These are phyloP conservation scores for Aspergillus versicolor DNA, from an alignment of 2,329 filamentous ascomycete genomes.

Conservation along the genomic window DNA sequence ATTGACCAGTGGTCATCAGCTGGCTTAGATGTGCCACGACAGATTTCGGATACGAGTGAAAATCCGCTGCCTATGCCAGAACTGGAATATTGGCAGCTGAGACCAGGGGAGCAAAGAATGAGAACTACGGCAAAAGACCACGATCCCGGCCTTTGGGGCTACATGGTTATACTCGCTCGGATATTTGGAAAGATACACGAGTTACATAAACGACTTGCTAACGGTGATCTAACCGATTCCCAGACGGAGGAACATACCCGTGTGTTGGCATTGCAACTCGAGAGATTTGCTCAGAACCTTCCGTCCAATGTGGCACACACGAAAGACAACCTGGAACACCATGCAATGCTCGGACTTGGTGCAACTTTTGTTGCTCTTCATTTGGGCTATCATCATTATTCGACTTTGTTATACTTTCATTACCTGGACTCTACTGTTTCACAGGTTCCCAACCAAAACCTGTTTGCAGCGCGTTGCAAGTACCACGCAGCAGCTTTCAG, in stretches of 20 bases:
- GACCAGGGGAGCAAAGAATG: no score
- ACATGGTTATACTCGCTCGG: neutral
- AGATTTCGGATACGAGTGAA: neutral
- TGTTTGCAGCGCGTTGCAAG: conserved; percentile 1
- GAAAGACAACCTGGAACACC: neutral
- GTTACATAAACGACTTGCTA: neutral
- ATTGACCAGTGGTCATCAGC: conserved; percentile 1
- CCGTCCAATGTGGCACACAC: neutral
- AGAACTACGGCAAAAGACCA: neutral
- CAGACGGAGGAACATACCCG: neutral
- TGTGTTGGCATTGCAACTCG: neutral
- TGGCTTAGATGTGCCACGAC: neutral
- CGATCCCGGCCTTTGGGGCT: neutral
- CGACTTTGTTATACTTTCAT: neutral
- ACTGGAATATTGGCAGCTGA: neutral
- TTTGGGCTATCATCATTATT: conserved; percentile 1
- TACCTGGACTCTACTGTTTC: neutral
- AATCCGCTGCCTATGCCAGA: neutral
- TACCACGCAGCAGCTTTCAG: neutral
- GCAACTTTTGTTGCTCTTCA: neutral
- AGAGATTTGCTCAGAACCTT: neutral
- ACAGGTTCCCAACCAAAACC: neutral
- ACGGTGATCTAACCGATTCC: neutral
- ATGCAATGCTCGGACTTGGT: neutral
- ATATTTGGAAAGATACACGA: neutral